Evolutionary conservation across 352 stramenopile species (phyloP).

Genomic region (Globisporangium recalcitrans): DNA sequence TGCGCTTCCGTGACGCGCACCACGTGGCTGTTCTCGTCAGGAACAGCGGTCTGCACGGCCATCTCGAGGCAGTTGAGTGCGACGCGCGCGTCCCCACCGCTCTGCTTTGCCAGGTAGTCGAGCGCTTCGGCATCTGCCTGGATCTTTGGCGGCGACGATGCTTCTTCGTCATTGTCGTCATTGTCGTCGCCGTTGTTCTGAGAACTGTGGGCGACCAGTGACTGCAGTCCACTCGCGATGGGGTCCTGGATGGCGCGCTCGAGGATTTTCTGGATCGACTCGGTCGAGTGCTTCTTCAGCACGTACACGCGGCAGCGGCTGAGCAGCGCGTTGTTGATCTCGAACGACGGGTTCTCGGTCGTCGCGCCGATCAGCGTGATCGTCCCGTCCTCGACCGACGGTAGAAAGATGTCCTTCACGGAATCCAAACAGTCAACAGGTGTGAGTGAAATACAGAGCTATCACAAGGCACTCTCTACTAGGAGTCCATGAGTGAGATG

Average conservation of each 20-base stretch:
- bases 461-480: too few relatives aligned
- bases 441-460: too few relatives aligned
- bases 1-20: conserved; percentile 48
- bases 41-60: conserved; percentile 45
- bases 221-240: conserved; percentile 22
- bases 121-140: conserved; percentile 53
- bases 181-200: conserved; percentile 8
- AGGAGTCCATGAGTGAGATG: too few relatives aligned
- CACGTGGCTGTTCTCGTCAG: conserved; percentile 19
- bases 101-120: conserved; percentile 63
- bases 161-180: conserved; percentile 6
- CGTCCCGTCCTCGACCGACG: conserved; percentile 71
- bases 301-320: conserved; percentile 78
- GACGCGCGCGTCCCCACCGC: conserved; percentile 72
- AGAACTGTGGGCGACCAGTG: conserved; percentile 7
- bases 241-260: conserved; percentile 45
- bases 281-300: conserved; percentile 58
- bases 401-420: conserved; percentile 75
- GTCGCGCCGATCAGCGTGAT: conserved; percentile 88
- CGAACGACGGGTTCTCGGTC: conserved; percentile 87
- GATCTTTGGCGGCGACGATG: conserved; percentile 15
- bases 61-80: conserved; percentile 84
- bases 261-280: conserved; percentile 65
- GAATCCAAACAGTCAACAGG: background rate
- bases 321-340: conserved; percentile 82